phyloP scores from a whole-genome alignment of 1,139 yeast genomes.

The Taphrina betulina region DNA sequence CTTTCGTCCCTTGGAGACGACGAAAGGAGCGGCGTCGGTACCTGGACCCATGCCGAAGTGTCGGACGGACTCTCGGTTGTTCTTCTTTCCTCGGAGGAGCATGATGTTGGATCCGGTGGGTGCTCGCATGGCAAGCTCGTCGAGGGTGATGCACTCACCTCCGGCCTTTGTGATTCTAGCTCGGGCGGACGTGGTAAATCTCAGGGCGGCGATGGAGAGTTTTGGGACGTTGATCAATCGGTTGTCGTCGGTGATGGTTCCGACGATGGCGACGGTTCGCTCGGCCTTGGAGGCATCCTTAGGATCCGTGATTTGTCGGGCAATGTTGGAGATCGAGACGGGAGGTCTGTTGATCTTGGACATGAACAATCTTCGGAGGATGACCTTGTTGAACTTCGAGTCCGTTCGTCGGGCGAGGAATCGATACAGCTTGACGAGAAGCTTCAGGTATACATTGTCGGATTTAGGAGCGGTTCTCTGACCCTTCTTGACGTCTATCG shows the following conservation, averaged over 20 bases:
- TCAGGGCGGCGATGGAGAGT: slow-evolving; percentile 97
- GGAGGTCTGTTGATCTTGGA: slow-evolving; percentile 99
- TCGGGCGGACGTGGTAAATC: slow-evolving; percentile 99
- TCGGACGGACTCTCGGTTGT: slow-evolving; percentile 98
- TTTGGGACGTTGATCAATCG: slow-evolving; percentile 93
- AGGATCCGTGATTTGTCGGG: slow-evolving; percentile 63
- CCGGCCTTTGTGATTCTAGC: slow-evolving; percentile 97
- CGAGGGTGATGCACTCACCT: slow-evolving; percentile 99
- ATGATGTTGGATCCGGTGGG: slow-evolving; percentile 99
- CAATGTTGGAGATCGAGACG: slow-evolving; percentile 88
- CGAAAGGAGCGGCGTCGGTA: slow-evolving; percentile 99
- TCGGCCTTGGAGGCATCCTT: slow-evolving; percentile 75
- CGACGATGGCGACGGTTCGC: slow-evolving; percentile 96
- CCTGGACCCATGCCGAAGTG: slow-evolving; percentile 99
- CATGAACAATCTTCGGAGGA: slow-evolving; percentile 90
- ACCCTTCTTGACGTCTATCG: slow-evolving; percentile 70
- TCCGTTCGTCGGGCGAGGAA: slow-evolving; percentile 89
- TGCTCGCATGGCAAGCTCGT: slow-evolving; percentile 98
- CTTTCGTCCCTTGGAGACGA: slow-evolving; percentile 96
- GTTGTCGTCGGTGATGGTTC: slow-evolving; percentile 98
- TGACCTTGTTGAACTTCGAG: slow-evolving; percentile 92
- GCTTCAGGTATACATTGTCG: slow-evolving; percentile 96
- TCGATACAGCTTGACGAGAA: slow-evolving; percentile 96
- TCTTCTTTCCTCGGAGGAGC: slow-evolving; percentile 98
- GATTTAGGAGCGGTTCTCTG: slow-evolving; percentile 99